A percentile compares a stretch with the other conserved stretches of the same genome.
Conservation (phyloP, 768 basidiomycete genomes). For the Rhizopogon salebrosus region DNA sequence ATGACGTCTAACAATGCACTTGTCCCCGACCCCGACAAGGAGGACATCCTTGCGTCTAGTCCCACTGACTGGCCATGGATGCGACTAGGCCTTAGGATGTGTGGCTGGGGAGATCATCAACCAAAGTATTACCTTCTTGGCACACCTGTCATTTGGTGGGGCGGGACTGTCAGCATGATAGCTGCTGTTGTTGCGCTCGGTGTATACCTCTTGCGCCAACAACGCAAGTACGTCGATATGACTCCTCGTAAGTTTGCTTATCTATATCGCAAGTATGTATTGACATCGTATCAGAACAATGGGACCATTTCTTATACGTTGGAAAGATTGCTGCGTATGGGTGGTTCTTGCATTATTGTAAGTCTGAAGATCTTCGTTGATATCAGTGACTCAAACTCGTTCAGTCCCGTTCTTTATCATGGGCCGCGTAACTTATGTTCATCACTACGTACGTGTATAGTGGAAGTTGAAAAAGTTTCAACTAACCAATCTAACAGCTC, state of each 20-base stretch:
- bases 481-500: conserved; percentile 43
- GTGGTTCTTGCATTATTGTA: conserved; percentile 89
- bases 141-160: conserved; percentile 93
- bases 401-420: conserved; percentile 95
- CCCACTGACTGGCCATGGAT: conserved; percentile 95
- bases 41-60: conserved; percentile 91
- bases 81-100: conserved; percentile 90
- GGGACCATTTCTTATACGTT: conserved; percentile 93
- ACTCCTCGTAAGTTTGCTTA: conserved; percentile 58
- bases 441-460: conserved; percentile 76
- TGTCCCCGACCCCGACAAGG: conserved; percentile 95
- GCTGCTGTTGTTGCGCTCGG: conserved; percentile 46
- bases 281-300: conserved; percentile 53
- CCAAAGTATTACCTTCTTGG: conserved; percentile 92
- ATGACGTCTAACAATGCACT: conserved; percentile 99
- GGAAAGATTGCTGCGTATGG: conserved; percentile 88
- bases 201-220: conserved; percentile 74
- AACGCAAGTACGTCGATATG: conserved; percentile 91
- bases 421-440: conserved; percentile 94
- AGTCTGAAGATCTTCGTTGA: conserved; percentile 20
- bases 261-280: neutral
- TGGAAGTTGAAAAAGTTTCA: neutral
- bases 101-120: conserved; percentile 87
- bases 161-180: conserved; percentile 60
- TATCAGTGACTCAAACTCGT: neutral